Evolutionary conservation across 75 land plant genomes (phyloP).

Genomic region (Chamaecyparis obtusa): DNA sequence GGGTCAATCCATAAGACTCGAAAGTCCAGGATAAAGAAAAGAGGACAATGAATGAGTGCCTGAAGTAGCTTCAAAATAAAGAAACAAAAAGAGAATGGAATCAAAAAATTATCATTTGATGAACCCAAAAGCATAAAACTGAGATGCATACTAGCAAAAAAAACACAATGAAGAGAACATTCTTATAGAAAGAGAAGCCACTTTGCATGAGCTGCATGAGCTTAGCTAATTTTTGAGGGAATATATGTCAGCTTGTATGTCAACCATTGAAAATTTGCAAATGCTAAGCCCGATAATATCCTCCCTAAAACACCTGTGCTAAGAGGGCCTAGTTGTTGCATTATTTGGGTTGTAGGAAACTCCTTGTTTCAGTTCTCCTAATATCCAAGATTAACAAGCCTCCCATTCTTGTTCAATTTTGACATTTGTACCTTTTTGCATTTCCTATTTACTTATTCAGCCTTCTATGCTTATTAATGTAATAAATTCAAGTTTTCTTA

Average conservation of each 20-base stretch:
- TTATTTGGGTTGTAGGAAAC: background rate
- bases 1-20: no score
- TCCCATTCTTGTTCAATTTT: background rate
- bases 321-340: background rate
- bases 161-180: no score
- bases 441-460: background rate
- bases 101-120: background rate
- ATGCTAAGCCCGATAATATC: background rate
- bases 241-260: background rate
- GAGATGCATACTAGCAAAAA: background rate
- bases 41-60: background rate
- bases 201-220: background rate
- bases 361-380: background rate
- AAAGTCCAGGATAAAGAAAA: background rate
- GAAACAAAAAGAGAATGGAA: no score
- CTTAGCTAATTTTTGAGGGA: background rate
- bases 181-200: no score
- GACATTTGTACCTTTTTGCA: background rate
- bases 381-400: background rate
- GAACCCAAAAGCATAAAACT: background rate
- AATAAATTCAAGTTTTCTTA: no score
- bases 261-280: background rate
- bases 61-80: background rate
- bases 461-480: background rate
- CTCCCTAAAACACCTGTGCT: background rate